Conservation (phyloP, 257 asterid species). For the Hygrophila difformis region DNA sequence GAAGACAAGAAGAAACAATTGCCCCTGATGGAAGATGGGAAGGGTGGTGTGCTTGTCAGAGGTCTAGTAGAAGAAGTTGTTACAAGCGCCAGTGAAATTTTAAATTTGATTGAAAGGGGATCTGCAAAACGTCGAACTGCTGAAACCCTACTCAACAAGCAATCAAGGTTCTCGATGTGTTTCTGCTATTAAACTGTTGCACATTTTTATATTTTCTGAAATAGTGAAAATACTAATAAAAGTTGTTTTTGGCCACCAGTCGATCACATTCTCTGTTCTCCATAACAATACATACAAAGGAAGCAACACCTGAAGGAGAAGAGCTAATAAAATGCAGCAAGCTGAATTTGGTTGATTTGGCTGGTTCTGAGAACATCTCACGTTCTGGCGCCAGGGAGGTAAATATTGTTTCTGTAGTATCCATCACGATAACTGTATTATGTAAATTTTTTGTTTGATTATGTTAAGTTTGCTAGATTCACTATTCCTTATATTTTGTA, state of each 20-base stretch:
- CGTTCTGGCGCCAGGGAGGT: slow-evolving; percentile 91
- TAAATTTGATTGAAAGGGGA: slow-evolving; percentile 63
- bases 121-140: slow-evolving; percentile 82
- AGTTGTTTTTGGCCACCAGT: slow-evolving; percentile 30
- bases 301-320: slow-evolving; percentile 85
- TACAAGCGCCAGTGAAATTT: slow-evolving; percentile 63
- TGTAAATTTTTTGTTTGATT: neutral
- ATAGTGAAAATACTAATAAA: too few relatives aligned
- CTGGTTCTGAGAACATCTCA: slow-evolving; percentile 80
- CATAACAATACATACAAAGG: slow-evolving; percentile 82
- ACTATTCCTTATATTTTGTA: too few relatives aligned
- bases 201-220: neutral
- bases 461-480: too few relatives aligned
- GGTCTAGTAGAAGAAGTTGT: slow-evolving; percentile 82
- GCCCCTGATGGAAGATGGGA: slow-evolving; percentile 90
- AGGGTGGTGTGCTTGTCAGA: slow-evolving; percentile 80
- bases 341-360: slow-evolving; percentile 82
- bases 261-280: slow-evolving; percentile 84
- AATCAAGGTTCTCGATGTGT: slow-evolving; percentile 46
- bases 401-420: neutral
- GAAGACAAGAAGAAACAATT: slow-evolving; percentile 71
- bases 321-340: slow-evolving; percentile 77
- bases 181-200: neutral
- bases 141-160: slow-evolving; percentile 70
- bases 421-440: neutral